Base-by-base conservation (phyloP, 768 basidiomycete genomes). In the Brasilioporus rufonigricans region DNA sequence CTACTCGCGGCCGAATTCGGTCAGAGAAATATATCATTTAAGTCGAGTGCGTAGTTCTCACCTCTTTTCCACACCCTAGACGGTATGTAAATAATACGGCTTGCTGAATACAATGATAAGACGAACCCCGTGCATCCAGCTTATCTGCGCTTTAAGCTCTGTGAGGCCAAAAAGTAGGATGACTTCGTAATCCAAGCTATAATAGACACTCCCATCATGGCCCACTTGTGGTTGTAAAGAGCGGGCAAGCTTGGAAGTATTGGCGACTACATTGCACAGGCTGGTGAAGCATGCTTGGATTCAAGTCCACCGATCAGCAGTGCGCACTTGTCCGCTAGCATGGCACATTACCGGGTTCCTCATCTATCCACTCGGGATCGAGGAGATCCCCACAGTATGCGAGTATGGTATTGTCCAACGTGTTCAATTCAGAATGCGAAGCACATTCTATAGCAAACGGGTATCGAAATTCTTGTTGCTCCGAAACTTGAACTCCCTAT, bases 131-230 rank as follows among this genome's bases (percentile, higher is more conserved):
- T 79, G 71, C 16, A 60, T 63, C 79, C 80, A 80, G 1, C 68
- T 62, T 24, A 78, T 69, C 35, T 78, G 73, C 0, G 77, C 79
- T 55, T 76, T 75, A 23, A 79, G 55, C 44, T 80, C 79, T 0
- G 77, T 75, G 18, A 73, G 53, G 2, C 80, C 80, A 48, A 77
- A 73, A 14, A 70, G 63, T 10, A 80, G 52, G 13, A 78, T 58
- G 5, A 80, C 61, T 1, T 73, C 65, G 48, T 65, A 73, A 0
- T 62, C 33, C 21, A 68, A 44, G 18, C 7, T 5, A 52, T 67
- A 68, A 29, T 55, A 64, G n/a, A 33, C 24, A 18, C 11, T 19
- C 19, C 51, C 54, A 19, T 27, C 49, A 11, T 8, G 41, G 11
- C 43, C 27, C 36, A 4, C 18, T 41, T 21, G 35, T 0, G 45